Percentiles rank a stretch among this genome's conserved stretches.
Conservation (phyloP, 2,329 filamentous ascomycete genomes). For the Stagonosporopsis cucurbitacearum region DNA sequence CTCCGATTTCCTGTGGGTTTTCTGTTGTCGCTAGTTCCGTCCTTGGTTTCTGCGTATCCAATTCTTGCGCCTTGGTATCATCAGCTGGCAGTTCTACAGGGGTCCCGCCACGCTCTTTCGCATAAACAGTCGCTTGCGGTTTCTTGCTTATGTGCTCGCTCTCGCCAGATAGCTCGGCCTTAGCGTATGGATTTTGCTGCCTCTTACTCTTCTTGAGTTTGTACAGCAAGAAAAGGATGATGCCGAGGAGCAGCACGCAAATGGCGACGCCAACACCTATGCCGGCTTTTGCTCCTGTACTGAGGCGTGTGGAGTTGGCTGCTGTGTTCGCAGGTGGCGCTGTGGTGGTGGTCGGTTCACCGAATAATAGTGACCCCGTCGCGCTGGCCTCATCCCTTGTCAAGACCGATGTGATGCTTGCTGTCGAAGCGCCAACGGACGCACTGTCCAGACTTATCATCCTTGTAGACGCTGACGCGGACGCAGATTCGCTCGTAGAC, state of each 20-base stretch:
- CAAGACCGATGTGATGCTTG: background rate
- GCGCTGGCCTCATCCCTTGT: background rate
- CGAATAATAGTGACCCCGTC: background rate
- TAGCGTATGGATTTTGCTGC: background rate
- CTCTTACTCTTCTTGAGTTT: conserved; percentile 1
- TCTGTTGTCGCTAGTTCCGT: background rate
- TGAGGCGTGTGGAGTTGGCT: background rate
- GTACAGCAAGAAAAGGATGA: background rate
- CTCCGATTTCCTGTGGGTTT: background rate
- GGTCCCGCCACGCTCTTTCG: background rate
- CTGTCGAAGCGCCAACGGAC: background rate
- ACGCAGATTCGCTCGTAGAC: background rate
- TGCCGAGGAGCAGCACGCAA: background rate
- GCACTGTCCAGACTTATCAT: background rate
- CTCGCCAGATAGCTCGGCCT: background rate
- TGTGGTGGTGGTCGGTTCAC: background rate
- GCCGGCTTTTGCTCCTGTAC: conserved; percentile 14
- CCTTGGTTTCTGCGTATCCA: background rate
- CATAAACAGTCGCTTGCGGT: background rate
- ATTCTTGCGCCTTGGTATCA: background rate
- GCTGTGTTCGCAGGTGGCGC: background rate
- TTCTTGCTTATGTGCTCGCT: background rate
- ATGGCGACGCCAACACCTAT: conserved; percentile 17
- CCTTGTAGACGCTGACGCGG: background rate
- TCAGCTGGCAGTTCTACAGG: conserved; percentile 1